Base-by-base conservation (phyloP, 2,329 filamentous ascomycete species). In the Orbilia quercus region DNA sequence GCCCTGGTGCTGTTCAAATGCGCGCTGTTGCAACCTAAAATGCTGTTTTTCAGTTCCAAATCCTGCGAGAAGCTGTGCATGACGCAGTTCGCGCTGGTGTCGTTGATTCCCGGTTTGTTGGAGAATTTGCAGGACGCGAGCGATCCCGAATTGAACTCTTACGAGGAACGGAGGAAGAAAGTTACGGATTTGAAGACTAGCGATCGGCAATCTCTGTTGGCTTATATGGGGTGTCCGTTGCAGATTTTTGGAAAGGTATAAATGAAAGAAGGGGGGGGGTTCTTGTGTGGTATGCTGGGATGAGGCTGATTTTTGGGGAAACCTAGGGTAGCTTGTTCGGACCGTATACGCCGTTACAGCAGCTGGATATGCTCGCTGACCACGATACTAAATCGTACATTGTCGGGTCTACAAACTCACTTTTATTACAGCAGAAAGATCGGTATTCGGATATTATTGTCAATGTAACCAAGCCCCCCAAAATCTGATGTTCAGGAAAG, bases 41-140 rank as follows among this genome's bases (percentile, higher is more conserved):
- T 98, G 90, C 88, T 99, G 60, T 98, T 99, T 83, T 99, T 98
- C 78, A 93, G 95, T 75, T 92, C 94, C n/a, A 89, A 92, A 77
- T 74, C 70, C 6, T 98, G 95, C 81, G 95, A 99, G 81, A 87
- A 91, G 76, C 83, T 99, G 77, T 99, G 95, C 85, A 96, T 98
- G 91, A 93, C 96, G 82, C 95, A 99, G 81, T 99, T 98, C 82
- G 95, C 94, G 45, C 86, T 99, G 48, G 90, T 99, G 77, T 97
- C 94, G 59, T 84, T 99, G 78, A 96, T 99, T 82, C 95, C 95
- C 50, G 92, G 93, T 71, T 87, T 99, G 66, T 89, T 98, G 78
- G 88, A 91, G 78, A 92, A 90, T 78, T 86, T 99, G n/a, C 89
- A 96, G 81, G 95, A 99, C 82, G 96, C 91, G 78, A 94, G 95